Evolutionary conservation across 371 early-diverging fungal species (phyloP).

Genomic region (Saksenaea vasiformis): DNA sequence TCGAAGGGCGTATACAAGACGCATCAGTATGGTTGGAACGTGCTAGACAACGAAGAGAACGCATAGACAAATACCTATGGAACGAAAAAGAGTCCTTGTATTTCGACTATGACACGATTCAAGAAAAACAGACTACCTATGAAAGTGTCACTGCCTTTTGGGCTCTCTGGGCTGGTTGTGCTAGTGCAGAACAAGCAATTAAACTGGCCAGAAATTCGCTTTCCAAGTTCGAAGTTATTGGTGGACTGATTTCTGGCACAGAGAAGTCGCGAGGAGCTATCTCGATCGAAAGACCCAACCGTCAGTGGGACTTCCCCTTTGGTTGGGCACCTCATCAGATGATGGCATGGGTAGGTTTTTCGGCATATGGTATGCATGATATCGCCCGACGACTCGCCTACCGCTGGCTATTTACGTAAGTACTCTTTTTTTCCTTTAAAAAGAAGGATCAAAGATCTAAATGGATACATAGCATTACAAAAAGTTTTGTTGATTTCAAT

Average conservation of each 20-base stretch:
- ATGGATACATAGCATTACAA: slow-evolving; percentile 60
- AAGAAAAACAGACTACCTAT: slow-evolving; percentile 56
- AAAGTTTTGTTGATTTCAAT: slow-evolving; percentile 92
- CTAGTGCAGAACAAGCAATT: slow-evolving; percentile 66
- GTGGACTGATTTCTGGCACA: slow-evolving; percentile 89
- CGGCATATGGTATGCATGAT: slow-evolving; percentile 78
- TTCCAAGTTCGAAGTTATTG: slow-evolving; percentile 81
- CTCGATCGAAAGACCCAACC: slow-evolving; percentile 82
- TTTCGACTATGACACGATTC: slow-evolving; percentile 66
- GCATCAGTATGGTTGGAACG: slow-evolving; percentile 56
- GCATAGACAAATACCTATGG: slow-evolving; percentile 74
- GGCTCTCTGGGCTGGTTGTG: slow-evolving; percentile 79
- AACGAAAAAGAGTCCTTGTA: slow-evolving; percentile 56
- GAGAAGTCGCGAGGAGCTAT: slow-evolving; percentile 84
- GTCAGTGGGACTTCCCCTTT: slow-evolving; percentile 96
- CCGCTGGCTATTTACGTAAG: slow-evolving; percentile 92
- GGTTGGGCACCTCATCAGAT: slow-evolving; percentile 99
- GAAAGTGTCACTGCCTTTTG: slow-evolving; percentile 77
- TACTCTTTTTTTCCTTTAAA: slow-evolving; percentile 7
- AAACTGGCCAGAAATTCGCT: slow-evolving; percentile 55
- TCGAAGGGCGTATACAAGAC: slow-evolving; percentile 41
- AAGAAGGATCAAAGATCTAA: background rate
- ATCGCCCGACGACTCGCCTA: slow-evolving; percentile 86
- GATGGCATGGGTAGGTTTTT: slow-evolving; percentile 91
- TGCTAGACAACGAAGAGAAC: slow-evolving; percentile 51